Evolutionary conservation across 164 flowering plant genomes (phyloP), one percentile per base, ranked within the genome.

Genomic region (Aristolochia contorta): DNA sequence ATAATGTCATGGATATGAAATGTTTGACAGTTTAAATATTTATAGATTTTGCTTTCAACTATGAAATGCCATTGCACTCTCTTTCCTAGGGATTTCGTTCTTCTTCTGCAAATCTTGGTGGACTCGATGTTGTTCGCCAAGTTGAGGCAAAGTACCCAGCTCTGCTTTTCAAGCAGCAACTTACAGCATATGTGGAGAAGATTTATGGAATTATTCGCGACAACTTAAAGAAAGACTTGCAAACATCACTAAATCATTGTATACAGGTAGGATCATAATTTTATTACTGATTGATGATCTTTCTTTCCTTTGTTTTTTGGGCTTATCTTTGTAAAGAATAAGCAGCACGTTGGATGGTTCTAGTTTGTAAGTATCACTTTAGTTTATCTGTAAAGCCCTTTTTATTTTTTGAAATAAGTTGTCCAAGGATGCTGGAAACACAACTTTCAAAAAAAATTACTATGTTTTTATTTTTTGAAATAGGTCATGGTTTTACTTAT

Each of bases 111-210:
- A 77, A 69, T 69, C 84, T 82, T 75, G 70, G 77, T 47, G 66
- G 69, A 24, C 60, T 81, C 58, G 86, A 84, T 32, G 83, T 81
- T 56, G 85, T 88, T 20, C 91, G 84, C 33, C 96, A 83, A 69
- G 99, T 91, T 57, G 97, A 94, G 69, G 99, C 97, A 4, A 94
- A 94, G 68, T 91, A 94, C 67, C 97, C 99, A 21, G 99, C 99
- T 54, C 75, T 88, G 74, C 93, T 94, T 66, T 94, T 94, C 75
- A 94, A 88, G 82, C 93, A 94, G 77, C 99, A 94, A 80, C 88
- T 94, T 37, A 85, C 97, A n/a, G 99, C 99, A 16, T 94, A 88
- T 70, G 93, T 94, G 68, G 99, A 94, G 75, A 94, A 94, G 80
- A 91, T 94, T 19, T 88, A 81, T 75, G 99, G 99, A 66, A 94